Percentiles rank a stretch among this genome's conserved stretches.
Conservation (phyloP, 768 basidiomycete species). For the Tylopilus balloui region DNA sequence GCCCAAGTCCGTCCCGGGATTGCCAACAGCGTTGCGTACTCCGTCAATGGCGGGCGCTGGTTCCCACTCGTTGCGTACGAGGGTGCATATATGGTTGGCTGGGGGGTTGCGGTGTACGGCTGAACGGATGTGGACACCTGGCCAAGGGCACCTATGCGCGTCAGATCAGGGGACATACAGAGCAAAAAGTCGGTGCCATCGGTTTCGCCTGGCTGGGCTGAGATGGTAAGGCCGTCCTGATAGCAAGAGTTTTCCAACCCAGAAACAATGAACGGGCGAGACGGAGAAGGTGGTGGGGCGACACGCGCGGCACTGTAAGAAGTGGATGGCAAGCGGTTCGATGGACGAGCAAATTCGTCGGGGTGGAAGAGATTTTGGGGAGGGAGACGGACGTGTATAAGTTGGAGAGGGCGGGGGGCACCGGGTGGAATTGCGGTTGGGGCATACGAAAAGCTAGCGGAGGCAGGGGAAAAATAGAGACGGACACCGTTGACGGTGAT, state of each 20-base stretch:
- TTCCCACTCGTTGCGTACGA: constrained; percentile 38
- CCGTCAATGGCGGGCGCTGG: constrained; percentile 63
- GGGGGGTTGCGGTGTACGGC: constrained; percentile 33
- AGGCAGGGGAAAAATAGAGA: constrained; percentile 70
- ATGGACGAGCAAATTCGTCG: constrained; percentile 56
- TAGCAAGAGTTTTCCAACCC: constrained; percentile 62
- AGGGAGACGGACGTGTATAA: constrained; percentile 76
- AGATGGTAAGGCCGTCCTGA: constrained; percentile 59
- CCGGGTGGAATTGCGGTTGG: constrained; percentile 27
- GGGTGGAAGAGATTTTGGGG: constrained; percentile 74
- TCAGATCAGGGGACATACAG: constrained; percentile 72
- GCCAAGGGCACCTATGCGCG: constrained; percentile 64
- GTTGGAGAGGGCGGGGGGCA: constrained; percentile 46
- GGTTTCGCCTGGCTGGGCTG: constrained; percentile 69
- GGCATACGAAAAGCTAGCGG: constrained; percentile 46
- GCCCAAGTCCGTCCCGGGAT: constrained; percentile 85
- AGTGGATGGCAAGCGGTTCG: constrained; percentile 38
- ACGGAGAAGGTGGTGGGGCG: constrained; percentile 39
- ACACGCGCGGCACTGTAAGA: constrained; percentile 48
- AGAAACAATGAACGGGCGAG: constrained; percentile 57
- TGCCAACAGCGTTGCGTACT: constrained; percentile 71
- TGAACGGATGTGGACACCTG: constrained; percentile 49
- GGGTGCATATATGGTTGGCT: constrained; percentile 36
- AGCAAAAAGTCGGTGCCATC: constrained; percentile 73
- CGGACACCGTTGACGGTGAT: constrained; percentile 79